phyloP scores from a whole-genome alignment of 495 filamentous ascomycete species.

The Aspergillus cristatus region DNA sequence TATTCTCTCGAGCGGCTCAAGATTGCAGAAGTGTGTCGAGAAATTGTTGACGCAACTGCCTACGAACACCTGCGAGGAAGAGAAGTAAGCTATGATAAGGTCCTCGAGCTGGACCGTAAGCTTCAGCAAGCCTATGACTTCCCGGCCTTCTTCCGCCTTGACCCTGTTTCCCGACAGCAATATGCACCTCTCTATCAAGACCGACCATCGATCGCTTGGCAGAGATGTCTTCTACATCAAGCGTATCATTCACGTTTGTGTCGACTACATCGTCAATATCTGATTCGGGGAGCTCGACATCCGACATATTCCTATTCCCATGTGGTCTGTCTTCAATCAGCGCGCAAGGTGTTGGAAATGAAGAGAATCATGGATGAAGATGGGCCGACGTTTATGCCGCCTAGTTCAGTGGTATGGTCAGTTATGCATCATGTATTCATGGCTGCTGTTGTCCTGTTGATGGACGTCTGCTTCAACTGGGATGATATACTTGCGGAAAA shows the following conservation, averaged over 20 bases:
- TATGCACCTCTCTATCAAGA: slow-evolving; percentile 24
- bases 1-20: slow-evolving; percentile 34
- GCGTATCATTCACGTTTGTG: slow-evolving; percentile 34
- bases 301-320: slow-evolving; percentile 37
- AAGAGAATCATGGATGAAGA: slow-evolving; percentile 33
- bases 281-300: slow-evolving; percentile 31
- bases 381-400: slow-evolving; percentile 15
- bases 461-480: slow-evolving; percentile 38
- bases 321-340: slow-evolving; percentile 31
- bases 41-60: slow-evolving; percentile 29
- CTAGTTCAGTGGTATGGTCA: slow-evolving; percentile 24
- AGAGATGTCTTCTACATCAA: slow-evolving; percentile 30
- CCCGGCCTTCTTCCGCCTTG: slow-evolving; percentile 29
- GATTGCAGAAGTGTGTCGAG: slow-evolving; percentile 31
- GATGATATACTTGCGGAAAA: slow-evolving; percentile 32
- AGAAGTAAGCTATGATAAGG: slow-evolving; percentile 27
- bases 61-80: slow-evolving; percentile 19
- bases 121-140: slow-evolving; percentile 19
- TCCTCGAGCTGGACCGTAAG: slow-evolving; percentile 27
- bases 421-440: slow-evolving; percentile 40
- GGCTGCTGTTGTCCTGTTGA: slow-evolving; percentile 36
- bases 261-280: slow-evolving; percentile 34
- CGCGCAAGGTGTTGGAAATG: slow-evolving; percentile 32
- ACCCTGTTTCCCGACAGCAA: slow-evolving; percentile 19
- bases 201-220: slow-evolving; percentile 30